These are phyloP conservation scores for Coemansia sp. DNA, from an alignment of 192 early-diverging fungal genomes.

Conservation along the genomic window DNA sequence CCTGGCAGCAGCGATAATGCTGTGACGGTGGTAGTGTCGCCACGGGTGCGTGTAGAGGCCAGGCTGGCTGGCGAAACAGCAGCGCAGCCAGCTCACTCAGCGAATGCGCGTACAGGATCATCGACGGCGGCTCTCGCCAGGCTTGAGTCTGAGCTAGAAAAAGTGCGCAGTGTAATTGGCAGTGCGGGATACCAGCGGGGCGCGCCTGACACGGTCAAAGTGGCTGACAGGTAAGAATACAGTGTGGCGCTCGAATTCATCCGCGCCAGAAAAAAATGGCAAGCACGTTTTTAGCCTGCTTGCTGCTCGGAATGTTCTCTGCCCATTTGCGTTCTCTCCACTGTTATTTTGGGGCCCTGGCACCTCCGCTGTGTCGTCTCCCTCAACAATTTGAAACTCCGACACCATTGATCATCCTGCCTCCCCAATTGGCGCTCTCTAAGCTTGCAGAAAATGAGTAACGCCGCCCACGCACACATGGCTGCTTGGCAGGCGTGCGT, in stretches of 20 bases:
- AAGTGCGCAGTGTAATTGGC: conserved; percentile 13
- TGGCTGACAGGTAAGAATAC: conserved; percentile 41
- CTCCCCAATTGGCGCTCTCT: conserved; percentile 7
- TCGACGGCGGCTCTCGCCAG: conserved; percentile 13
- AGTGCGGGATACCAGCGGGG: conserved; percentile 36
- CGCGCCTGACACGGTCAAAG: conserved; percentile 39
- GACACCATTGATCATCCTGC: conserved; percentile 26
- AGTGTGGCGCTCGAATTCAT: conserved; percentile 1
- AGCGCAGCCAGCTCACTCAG: not conserved
- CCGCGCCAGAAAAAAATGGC: not conserved
- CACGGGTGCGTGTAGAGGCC: conserved; percentile 30
- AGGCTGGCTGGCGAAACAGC: conserved; percentile 1
- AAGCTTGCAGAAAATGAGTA: not conserved
- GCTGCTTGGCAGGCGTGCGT: not conserved
- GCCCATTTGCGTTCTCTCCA: not conserved
- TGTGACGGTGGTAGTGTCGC: conserved; percentile 21
- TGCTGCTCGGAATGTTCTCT: not conserved
- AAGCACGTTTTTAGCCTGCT: not conserved
- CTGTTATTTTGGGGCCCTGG: not conserved
- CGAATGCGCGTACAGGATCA: not conserved
- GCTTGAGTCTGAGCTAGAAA: conserved; percentile 33
- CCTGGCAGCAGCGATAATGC: not conserved
- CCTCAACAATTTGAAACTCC: conserved; percentile 44
- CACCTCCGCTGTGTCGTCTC: not conserved
- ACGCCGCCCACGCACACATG: not conserved